Evolutionary conservation across 106 monocot genomes (phyloP).

Genomic region (Ottelia alismoides): DNA sequence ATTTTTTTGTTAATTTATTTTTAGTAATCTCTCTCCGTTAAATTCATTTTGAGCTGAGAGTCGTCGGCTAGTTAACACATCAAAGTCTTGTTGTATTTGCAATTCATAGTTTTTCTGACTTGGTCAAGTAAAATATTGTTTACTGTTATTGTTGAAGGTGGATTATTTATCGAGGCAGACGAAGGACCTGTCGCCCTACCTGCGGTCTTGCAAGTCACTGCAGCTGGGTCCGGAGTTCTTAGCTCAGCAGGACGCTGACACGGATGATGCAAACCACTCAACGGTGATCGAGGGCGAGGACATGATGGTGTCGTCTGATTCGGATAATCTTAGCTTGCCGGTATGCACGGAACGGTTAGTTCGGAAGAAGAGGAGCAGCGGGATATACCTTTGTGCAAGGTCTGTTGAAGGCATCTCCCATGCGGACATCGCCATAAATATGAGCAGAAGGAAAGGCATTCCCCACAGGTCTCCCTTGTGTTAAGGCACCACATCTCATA

Average conservation of each 20-base stretch:
- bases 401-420: conserved; percentile 28
- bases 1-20: too few relatives aligned
- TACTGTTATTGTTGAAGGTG: conserved; percentile 56
- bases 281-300: conserved; percentile 73
- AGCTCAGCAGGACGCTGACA: conserved; percentile 44
- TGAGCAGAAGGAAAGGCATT: conserved; percentile 88
- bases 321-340: conserved; percentile 54
- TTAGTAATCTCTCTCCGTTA: too few relatives aligned
- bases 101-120: too few relatives aligned
- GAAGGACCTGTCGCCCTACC: conserved; percentile 53
- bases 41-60: too few relatives aligned
- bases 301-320: conserved; percentile 40
- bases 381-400: conserved; percentile 34
- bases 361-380: conserved; percentile 38
- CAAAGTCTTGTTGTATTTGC: too few relatives aligned
- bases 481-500: too few relatives aligned
- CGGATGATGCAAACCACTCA: conserved; percentile 57
- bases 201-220: conserved; percentile 47
- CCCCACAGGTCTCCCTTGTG: conserved; percentile 89
- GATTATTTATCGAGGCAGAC: conserved; percentile 66
- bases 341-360: conserved; percentile 29
- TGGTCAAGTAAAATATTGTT: too few relatives aligned
- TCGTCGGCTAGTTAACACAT: too few relatives aligned
- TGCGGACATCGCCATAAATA: conserved; percentile 37
- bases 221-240: conserved; percentile 67